Conservation (phyloP, 495 filamentous ascomycete genomes). For the Hypoxylon cercidicola region DNA sequence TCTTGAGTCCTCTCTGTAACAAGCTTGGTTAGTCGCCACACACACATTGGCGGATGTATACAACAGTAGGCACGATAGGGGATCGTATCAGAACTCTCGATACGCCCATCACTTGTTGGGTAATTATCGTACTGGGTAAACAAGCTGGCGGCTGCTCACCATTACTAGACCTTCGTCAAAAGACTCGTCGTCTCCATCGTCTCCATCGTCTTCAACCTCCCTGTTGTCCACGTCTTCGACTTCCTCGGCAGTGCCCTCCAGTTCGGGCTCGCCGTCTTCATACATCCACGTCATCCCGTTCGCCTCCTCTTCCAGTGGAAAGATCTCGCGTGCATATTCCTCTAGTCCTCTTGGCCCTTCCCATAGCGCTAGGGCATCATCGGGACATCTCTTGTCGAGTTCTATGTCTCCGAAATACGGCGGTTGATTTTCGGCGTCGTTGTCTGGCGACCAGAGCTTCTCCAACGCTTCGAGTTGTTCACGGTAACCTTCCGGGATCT, state of each 20-base stretch:
- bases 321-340: conserved; percentile 95
- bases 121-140: background rate
- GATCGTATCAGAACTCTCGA: background rate
- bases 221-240: conserved; percentile 42
- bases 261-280: conserved; percentile 46
- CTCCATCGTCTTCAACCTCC: conserved; percentile 43
- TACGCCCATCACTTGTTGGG: background rate
- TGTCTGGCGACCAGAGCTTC: conserved; percentile 68
- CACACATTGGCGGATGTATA: background rate
- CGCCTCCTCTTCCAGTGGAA: conserved; percentile 90
- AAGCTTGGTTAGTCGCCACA: conserved; percentile 14
- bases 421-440: conserved; percentile 63
- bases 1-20: conserved; percentile 52
- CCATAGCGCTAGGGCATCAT: conserved; percentile 82
- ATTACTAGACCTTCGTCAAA: conserved; percentile 61
- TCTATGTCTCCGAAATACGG: conserved; percentile 64
- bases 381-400: conserved; percentile 70
- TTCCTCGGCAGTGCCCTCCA: conserved; percentile 37
- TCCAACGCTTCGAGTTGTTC: conserved; percentile 83
- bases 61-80: background rate
- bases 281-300: conserved; percentile 95
- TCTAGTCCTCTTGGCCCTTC: conserved; percentile 90
- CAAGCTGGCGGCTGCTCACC: conserved; percentile 25
- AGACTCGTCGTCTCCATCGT: conserved; percentile 49
- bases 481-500: conserved; percentile 87